phyloP scores from a whole-genome alignment of 2,329 filamentous ascomycete species.

The Alternaria gansuensis region DNA sequence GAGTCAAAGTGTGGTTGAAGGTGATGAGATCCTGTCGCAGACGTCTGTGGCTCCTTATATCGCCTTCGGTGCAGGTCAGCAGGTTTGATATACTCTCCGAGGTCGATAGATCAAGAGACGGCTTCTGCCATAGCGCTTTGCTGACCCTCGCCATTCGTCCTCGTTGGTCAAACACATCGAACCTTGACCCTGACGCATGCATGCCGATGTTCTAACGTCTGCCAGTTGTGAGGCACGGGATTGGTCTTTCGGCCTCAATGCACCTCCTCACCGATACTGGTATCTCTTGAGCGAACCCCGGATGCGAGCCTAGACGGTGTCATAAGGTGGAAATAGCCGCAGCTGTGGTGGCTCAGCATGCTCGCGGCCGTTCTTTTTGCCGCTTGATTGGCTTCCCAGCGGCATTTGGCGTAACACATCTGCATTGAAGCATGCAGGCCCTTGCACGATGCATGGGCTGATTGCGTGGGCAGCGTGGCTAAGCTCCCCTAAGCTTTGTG shows the following conservation, averaged over 20 bases:
- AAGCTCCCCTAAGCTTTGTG: slow-evolving; percentile 41
- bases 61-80: slow-evolving; percentile 1
- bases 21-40: background rate
- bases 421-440: slow-evolving; percentile 21
- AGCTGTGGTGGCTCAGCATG: slow-evolving; percentile 27
- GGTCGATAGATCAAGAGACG: background rate
- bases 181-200: slow-evolving; percentile 21
- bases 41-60: slow-evolving; percentile 19
- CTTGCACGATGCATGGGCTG: slow-evolving; percentile 21
- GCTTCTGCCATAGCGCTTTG: slow-evolving; percentile 12
- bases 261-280: slow-evolving; percentile 28
- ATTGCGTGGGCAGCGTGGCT: slow-evolving; percentile 27
- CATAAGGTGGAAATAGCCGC: slow-evolving; percentile 10
- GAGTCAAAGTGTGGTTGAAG: background rate
- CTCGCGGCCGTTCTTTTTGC: background rate
- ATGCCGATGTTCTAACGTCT: slow-evolving; percentile 16
- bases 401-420: slow-evolving; percentile 9
- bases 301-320: slow-evolving; percentile 9
- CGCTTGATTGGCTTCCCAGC: slow-evolving; percentile 18
- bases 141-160: slow-evolving; percentile 19
- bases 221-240: slow-evolving; percentile 11
- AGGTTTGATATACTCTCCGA: background rate
- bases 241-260: slow-evolving; percentile 23
- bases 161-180: slow-evolving; percentile 4
- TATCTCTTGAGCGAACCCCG: slow-evolving; percentile 4